Evolutionary conservation across 371 early-diverging fungal species (phyloP).

Genomic region (Chytridiales sp.): DNA sequence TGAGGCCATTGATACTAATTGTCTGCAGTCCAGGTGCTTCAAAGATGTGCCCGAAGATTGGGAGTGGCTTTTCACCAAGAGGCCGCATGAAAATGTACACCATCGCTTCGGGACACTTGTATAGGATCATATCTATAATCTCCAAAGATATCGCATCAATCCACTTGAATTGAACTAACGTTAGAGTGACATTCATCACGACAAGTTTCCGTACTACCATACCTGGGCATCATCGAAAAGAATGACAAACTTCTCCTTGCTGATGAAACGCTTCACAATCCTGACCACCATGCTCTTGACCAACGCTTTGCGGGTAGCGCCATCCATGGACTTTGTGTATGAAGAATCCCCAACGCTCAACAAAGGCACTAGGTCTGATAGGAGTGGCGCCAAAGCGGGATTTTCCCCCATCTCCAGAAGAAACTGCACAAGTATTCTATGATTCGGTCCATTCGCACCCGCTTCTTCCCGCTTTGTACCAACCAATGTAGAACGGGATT

Average conservation of each 20-base stretch:
- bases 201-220: neutral
- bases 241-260: neutral
- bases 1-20: neutral
- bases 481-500: no score
- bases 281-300: neutral
- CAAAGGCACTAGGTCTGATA: no score
- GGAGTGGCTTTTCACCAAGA: neutral
- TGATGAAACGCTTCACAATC: neutral
- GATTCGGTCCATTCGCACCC: no score
- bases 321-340: no score
- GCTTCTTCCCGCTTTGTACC: no score
- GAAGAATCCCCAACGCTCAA: no score
- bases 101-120: neutral
- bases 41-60: no score
- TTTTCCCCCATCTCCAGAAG: no score
- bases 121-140: neutral
- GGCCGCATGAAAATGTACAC: neutral
- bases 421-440: no score
- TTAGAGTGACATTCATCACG: neutral
- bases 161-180: conserved; percentile 1
- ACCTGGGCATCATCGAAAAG: conserved; percentile 12
- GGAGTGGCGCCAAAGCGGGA: no score
- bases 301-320: no score
- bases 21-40: no score
- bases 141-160: conserved; percentile 1